Evolutionary conservation across 352 stramenopile species (phyloP), one percentile per base, ranked within the genome.

Genomic region (Detonula confervacea): DNA sequence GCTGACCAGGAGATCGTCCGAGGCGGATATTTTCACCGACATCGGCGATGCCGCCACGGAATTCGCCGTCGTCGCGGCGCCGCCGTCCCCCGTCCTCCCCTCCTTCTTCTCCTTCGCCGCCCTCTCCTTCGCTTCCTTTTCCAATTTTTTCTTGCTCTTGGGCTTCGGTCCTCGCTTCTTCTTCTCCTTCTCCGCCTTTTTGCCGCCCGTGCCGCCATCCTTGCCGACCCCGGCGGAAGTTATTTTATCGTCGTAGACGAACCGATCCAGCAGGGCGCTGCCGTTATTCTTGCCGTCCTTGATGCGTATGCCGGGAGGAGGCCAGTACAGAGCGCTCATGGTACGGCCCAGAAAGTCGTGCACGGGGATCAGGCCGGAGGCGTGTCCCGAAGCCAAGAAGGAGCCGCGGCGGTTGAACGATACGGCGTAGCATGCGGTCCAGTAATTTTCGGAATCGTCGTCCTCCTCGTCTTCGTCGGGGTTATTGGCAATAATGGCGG

Each of bases 341-440:
- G 80, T 90, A 39, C 87, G 57, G 66, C 73, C 88, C 18, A 82
- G 18, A 52, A 86, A 80, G 42, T 88, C 80, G 77, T 86, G 83
- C 5, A 88, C 54, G 14, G 68, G 59, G 0, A 93, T 73, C 2
- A 80, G 74, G 22, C 86, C 87, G 61, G 67, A 87, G 16, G 68
- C 80, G 69, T 93, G 89, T 60, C 80, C 85, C 8, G 82, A 82
- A 5, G 86, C 80, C 16, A 91, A 44, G 44, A 84, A 90, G 0
- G 77, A 81, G 49, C 87, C 87, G 1, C 86, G 74, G 16, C 77
- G 70, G 75, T 91, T 89, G 64, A 90, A 91, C 0, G 77, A 68
- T 0, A 93, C 73, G 33, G 78, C 47, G 76, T 88, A 88, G 39
- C 83, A 88, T 20, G 82, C 68, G 44, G 80, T 87, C 79, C 77